phyloP scores from a whole-genome alignment of 805 yeast species.

The Candida krabiensis region DNA sequence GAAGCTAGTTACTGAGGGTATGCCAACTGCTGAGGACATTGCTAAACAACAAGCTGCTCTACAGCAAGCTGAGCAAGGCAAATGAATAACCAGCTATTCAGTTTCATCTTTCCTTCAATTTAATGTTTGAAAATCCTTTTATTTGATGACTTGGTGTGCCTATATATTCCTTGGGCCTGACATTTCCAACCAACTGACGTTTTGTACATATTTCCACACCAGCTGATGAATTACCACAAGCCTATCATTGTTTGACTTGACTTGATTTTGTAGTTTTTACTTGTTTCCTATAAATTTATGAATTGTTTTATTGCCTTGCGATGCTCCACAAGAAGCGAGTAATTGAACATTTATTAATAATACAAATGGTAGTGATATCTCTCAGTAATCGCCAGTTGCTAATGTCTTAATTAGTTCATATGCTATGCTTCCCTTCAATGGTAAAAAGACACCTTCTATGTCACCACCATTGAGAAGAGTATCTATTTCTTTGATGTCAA shows the following conservation, averaged over 20 bases:
- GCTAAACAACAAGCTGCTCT: constrained; percentile 36
- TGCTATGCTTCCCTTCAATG: constrained; percentile 46
- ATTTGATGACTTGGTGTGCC: background rate
- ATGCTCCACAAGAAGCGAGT: no score
- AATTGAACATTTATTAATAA: no score
- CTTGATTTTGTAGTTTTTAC: no score
- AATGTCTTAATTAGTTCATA: constrained; percentile 42
- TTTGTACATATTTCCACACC: background rate
- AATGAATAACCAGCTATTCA: no score
- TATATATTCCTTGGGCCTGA: background rate
- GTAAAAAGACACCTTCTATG: constrained; percentile 36
- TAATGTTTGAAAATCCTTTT: no score
- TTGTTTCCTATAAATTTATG: no score
- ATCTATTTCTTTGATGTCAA: constrained; percentile 54
- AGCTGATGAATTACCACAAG: no score
- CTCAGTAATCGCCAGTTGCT: constrained; percentile 5
- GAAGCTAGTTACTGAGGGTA: constrained; percentile 80
- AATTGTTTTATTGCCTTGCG: no score
- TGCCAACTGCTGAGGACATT: constrained; percentile 71
- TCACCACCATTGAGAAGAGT: constrained; percentile 17
- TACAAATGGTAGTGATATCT: no score
- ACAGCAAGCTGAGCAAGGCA: constrained; percentile 11
- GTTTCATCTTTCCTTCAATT: no score
- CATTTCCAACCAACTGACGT: background rate
- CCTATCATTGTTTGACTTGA: no score